Conservation (phyloP, 1,284 basidiomycete species). For the Pseudozyma tsukubaensis region DNA sequence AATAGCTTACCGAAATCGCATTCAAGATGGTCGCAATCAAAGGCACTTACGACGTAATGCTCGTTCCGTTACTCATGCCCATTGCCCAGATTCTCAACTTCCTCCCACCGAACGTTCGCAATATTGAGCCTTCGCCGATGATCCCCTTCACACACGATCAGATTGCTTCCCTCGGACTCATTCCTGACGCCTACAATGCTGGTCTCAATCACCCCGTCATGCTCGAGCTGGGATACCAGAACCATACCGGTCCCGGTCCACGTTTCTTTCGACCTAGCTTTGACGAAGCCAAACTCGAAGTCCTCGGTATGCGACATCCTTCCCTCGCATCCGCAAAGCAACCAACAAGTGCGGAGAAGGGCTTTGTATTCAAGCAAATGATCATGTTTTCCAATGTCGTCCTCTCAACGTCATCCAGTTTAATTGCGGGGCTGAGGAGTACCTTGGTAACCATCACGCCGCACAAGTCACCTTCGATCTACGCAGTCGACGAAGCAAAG, state of each 20-base stretch:
- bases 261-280: slow-evolving; percentile 42
- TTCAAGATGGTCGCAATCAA: slow-evolving; percentile 44
- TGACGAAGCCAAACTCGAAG: slow-evolving; percentile 50
- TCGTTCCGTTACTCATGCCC: slow-evolving; percentile 44
- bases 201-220: slow-evolving; percentile 39
- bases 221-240: slow-evolving; percentile 50
- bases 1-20: neutral
- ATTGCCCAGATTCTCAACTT: slow-evolving; percentile 42
- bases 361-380: slow-evolving; percentile 43
- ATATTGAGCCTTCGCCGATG: slow-evolving; percentile 40
- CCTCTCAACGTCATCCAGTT: slow-evolving; percentile 29
- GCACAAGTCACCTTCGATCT: slow-evolving; percentile 33
- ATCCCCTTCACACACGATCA: slow-evolving; percentile 37
- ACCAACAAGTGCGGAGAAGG: slow-evolving; percentile 31
- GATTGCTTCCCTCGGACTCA: slow-evolving; percentile 29
- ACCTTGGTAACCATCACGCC: slow-evolving; percentile 32
- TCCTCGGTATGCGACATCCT: slow-evolving; percentile 45
- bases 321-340: slow-evolving; percentile 19
- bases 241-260: slow-evolving; percentile 45
- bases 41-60: slow-evolving; percentile 52
- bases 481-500: slow-evolving; percentile 16
- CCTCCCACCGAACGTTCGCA: slow-evolving; percentile 40
- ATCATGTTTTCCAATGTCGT: slow-evolving; percentile 43
- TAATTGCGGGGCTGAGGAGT: slow-evolving; percentile 44
- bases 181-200: slow-evolving; percentile 23